Evolutionary conservation across 495 filamentous ascomycete species (phyloP), one percentile per base, ranked within the genome.

Genomic region (Hypomontagnella submonticulosa): DNA sequence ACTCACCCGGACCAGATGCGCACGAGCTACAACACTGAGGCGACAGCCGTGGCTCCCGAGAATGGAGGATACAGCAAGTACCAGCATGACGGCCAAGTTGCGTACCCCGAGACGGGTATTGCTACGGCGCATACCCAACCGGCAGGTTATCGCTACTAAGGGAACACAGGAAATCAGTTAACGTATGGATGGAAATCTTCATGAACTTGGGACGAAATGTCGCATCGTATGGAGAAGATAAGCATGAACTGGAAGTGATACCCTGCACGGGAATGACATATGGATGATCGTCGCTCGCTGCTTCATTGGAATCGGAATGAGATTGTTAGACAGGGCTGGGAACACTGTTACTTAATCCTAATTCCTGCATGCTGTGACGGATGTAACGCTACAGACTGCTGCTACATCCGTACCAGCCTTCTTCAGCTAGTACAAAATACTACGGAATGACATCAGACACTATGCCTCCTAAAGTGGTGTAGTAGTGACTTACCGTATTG

Each of bases 1-100:
- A 53, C 75, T 34, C 73, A 71, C 12, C 78, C 79, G 1, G 71
- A 76, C 12, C 74, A 81, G 51, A 61, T 81, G 41, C 71, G 75
- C 44, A 47, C 63, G 23, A 80, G 78, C 47, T 79, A 80, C 46
- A 72, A 77, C 51, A 79, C 78, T 18, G 79, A 80, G 55, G 58
- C 71, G 55, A 80, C 73, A 13, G 64, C 72, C 13, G 74, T 77
- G 4, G 75, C 57, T 37, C 67, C 63, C 8, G 50, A 69, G 27
- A 36, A 51, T 41, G 54, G 51, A 1, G 46, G 65, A 49, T 71
- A 66, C 47, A 72, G 61, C 63, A 77, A 77, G 58, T 71, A 73
- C 36, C 58, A 64, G 43, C 43, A 73, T 15, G 69, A 73, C 32
- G 71, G 71, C 32, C 71, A 67, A 44, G 55, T 60, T 1, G 69